phyloP scores from a whole-genome alignment of 257 asterid genomes.

The Solanum pinnatisectum region DNA sequence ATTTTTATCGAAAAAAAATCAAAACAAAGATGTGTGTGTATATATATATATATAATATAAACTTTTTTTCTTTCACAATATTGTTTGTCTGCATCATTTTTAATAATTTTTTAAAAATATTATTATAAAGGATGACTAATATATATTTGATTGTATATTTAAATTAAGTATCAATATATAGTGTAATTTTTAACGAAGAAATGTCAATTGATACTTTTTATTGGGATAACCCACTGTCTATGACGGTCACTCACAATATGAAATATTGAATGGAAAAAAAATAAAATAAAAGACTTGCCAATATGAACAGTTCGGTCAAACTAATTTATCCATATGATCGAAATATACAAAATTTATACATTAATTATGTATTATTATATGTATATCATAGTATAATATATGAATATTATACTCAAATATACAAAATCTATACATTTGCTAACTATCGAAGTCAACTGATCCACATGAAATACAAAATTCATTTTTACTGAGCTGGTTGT shows the following conservation, averaged over 20 bases:
- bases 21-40: too few species aligned
- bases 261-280: background rate
- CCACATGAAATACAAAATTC: background rate
- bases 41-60: too few species aligned
- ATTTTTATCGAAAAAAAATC: background rate
- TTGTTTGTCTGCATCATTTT: background rate
- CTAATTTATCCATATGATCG: too few species aligned
- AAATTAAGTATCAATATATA: fast-evolving
- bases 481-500: too few species aligned
- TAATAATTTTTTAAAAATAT: too few species aligned
- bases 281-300: background rate
- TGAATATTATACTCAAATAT: background rate
- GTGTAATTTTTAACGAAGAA: fast-evolving
- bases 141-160: background rate
- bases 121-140: background rate
- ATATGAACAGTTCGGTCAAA: background rate
- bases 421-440: background rate
- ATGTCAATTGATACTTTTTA: background rate
- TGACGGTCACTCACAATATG: background rate
- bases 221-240: background rate
- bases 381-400: too few species aligned
- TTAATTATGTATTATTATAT: background rate
- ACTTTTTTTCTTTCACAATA: too few species aligned
- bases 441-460: too few species aligned
- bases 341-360: too few species aligned